A percentile compares a stretch with the other conserved stretches of the same genome.
phyloP scores from a whole-genome alignment of 2,329 filamentous ascomycete species.

The Hypoxylon rubiginosum region DNA sequence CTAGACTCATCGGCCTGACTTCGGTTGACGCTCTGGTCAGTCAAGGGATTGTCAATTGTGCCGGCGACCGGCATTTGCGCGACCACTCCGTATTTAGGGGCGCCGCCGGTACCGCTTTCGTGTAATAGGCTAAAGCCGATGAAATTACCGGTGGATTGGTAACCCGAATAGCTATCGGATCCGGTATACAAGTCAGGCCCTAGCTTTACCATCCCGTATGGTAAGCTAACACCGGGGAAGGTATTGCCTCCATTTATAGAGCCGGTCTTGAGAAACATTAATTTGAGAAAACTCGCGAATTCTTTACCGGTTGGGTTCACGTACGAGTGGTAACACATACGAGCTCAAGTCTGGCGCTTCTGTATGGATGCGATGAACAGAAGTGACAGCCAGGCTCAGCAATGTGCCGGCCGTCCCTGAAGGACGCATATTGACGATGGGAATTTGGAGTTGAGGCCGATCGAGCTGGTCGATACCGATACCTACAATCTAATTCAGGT shows the following conservation, averaged over 20 bases:
- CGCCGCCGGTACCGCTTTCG: slow-evolving; percentile 76
- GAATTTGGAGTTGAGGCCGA: slow-evolving; percentile 19
- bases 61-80: slow-evolving; percentile 70
- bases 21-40: slow-evolving; percentile 68
- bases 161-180: slow-evolving; percentile 67
- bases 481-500: slow-evolving; percentile 19
- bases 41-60: slow-evolving; percentile 65
- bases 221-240: slow-evolving; percentile 63
- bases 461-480: slow-evolving; percentile 23
- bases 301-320: slow-evolving; percentile 22
- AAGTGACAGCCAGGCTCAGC: slow-evolving; percentile 22
- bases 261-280: slow-evolving; percentile 56
- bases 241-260: slow-evolving; percentile 62
- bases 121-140: slow-evolving; percentile 75
- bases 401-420: slow-evolving; percentile 16
- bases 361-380: slow-evolving; percentile 25
- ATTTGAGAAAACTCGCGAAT: slow-evolving; percentile 6
- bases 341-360: slow-evolving; percentile 39
- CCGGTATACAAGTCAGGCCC: slow-evolving; percentile 64
- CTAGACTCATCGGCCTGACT: slow-evolving; percentile 63
- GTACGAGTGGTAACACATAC: slow-evolving; percentile 45
- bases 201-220: slow-evolving; percentile 64
- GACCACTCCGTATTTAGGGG: slow-evolving; percentile 77
- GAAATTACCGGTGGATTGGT: slow-evolving; percentile 64
- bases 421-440: slow-evolving; percentile 38